phyloP scores from a whole-genome alignment of 2,329 filamentous ascomycete species.

The Myriosclerotinia duriaeana region DNA sequence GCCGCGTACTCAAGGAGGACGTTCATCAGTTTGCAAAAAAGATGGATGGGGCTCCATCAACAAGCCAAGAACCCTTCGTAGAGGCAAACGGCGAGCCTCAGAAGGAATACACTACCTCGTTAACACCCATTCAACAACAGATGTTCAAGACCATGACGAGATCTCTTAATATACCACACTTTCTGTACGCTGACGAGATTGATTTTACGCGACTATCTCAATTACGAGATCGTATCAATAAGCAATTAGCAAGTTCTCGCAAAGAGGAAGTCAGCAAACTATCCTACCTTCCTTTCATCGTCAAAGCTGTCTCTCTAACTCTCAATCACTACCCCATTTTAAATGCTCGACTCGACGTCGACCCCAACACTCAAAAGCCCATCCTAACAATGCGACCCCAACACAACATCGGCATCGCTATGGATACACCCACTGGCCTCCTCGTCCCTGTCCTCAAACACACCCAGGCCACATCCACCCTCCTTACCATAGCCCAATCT shows the following conservation, averaged over 20 bases:
- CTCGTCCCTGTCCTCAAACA: slow-evolving; percentile 90
- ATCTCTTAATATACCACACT: slow-evolving; percentile 88
- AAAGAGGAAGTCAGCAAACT: slow-evolving; percentile 59
- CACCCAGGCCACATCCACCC: slow-evolving; percentile 67
- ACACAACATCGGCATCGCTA: slow-evolving; percentile 94
- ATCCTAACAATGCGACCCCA: slow-evolving; percentile 73
- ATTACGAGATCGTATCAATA: slow-evolving; percentile 74
- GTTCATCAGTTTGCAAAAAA: slow-evolving; percentile 68
- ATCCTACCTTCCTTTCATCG: slow-evolving; percentile 89
- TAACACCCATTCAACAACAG: slow-evolving; percentile 78
- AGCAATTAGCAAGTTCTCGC: slow-evolving; percentile 47
- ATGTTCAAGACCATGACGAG: slow-evolving; percentile 99
- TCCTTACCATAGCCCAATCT: slow-evolving; percentile 75
- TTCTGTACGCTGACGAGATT: slow-evolving; percentile 89
- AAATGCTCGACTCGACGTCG: slow-evolving; percentile 76
- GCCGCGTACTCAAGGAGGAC: slow-evolving; percentile 89
- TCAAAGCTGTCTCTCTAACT: slow-evolving; percentile 90
- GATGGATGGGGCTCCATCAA: slow-evolving; percentile 45
- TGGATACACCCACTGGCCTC: slow-evolving; percentile 87
- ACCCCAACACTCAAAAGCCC: slow-evolving; percentile 59
- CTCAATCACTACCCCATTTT: slow-evolving; percentile 80
- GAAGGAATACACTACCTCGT: slow-evolving; percentile 64
- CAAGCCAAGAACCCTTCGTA: slow-evolving; percentile 30
- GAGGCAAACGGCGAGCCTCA: slow-evolving; percentile 45
- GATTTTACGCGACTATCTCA: slow-evolving; percentile 74